These are phyloP conservation scores for Brasilioporus rufonigricans DNA, from an alignment of 768 basidiomycete genomes.

Conservation along the genomic window DNA sequence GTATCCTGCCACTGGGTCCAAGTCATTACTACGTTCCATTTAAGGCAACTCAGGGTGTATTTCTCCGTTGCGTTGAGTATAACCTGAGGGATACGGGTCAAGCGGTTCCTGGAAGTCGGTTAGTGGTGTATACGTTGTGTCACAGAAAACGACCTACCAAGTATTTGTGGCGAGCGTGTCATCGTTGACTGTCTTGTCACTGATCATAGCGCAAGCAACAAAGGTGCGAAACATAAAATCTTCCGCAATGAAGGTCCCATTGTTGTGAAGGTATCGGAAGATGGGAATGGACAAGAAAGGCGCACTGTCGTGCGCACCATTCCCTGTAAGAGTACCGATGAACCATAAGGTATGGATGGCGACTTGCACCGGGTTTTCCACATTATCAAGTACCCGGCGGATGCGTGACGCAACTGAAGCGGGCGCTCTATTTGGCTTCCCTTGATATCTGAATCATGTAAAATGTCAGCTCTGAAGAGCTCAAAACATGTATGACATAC, in stretches of 20 bases:
- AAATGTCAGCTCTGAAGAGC: neutral
- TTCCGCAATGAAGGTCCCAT: slow-evolving; percentile 27
- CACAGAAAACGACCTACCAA: slow-evolving; percentile 23
- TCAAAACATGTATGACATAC: slow-evolving; percentile 14
- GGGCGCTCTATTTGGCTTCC: slow-evolving; percentile 3
- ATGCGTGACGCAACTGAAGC: slow-evolving; percentile 19
- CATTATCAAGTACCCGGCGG: slow-evolving; percentile 15
- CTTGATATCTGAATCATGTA: slow-evolving; percentile 15
- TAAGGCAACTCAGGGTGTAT: slow-evolving; percentile 15
- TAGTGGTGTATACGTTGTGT: neutral
- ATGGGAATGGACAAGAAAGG: slow-evolving; percentile 30
- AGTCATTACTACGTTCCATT: slow-evolving; percentile 26
- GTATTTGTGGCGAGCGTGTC: slow-evolving; percentile 26
- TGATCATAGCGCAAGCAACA: slow-evolving; percentile 35
- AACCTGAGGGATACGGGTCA: slow-evolving; percentile 20
- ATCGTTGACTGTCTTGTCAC: slow-evolving; percentile 36
- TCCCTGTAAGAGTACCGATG: slow-evolving; percentile 27
- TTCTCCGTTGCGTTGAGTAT: slow-evolving; percentile 27
- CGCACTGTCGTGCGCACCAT: slow-evolving; percentile 9
- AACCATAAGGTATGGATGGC: slow-evolving; percentile 33
- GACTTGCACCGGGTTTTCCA: slow-evolving; percentile 29
- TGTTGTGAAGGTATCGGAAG: slow-evolving; percentile 30
- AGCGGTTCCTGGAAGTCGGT: slow-evolving; percentile 19
- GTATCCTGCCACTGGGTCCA: slow-evolving; percentile 22
- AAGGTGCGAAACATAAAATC: slow-evolving; percentile 37